Base-by-base conservation (phyloP, 768 basidiomycete genomes). In the Boletus rufocinnamomeus region DNA sequence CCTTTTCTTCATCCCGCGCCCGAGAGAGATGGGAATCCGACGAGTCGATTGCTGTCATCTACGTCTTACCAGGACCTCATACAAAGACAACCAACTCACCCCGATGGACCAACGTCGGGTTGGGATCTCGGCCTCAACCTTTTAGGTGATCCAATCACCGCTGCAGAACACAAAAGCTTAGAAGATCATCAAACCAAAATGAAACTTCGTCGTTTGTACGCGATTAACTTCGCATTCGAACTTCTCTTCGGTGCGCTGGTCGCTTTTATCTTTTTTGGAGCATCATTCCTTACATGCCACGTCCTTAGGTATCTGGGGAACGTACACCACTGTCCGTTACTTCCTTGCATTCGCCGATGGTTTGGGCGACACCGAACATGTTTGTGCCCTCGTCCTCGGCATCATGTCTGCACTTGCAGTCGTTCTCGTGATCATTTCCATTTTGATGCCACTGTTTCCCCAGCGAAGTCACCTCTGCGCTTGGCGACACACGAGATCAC, bases 321-420 rank as follows among this genome's bases (percentile, higher is more conserved):
- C 76, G 9, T 91, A 88, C 69, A 86, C 80, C 59, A 77, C 81
- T 7, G 69, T 84, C 52, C 85, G 88, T 45, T 92, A 91, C 68
- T 85, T 81, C 64, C 64, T 89, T 13, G 84, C 86, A 4, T 86
- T 80, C 63, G 74, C 74, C 6, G 78, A 79, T 47, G 73, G 74
- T 56, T 71, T 83, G 13, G 74, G 74, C 10, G 62, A 79, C 8
- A 75, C 80, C 11, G 69, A 58, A 80, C 55, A 74, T 77, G 35
- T 70, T 78, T 65, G 51, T 52, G 49, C 75, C 0, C 58, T 79
- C 30, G 63, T 69, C 7, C 60, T 75, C 30, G 66, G 66, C 13
- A 54, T 64, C 35, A 6, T 28, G 21, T 69, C 69, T 50, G 64
- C 71, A 8, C 34, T 73, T n/a, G 58, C 63, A 1, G 52, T 70